Conservation (phyloP, 2,329 filamentous ascomycete genomes). For the Penicillium oxalicum region DNA sequence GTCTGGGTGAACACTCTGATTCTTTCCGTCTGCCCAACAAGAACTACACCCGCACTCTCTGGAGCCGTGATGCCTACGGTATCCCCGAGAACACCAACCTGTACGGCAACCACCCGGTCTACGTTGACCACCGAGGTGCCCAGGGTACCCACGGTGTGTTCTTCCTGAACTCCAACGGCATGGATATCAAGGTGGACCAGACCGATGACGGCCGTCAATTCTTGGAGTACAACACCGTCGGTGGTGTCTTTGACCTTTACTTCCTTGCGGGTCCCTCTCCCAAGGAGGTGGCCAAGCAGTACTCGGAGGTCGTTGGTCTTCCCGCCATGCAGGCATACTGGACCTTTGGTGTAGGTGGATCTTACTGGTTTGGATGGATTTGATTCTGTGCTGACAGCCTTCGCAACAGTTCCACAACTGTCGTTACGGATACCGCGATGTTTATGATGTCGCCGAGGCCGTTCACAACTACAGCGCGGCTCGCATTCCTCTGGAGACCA, state of each 20-base stretch:
- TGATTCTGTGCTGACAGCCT: background rate
- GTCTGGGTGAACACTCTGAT: constrained; percentile 72
- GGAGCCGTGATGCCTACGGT: constrained; percentile 61
- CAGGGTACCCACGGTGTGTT: constrained; percentile 60
- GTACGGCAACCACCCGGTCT: constrained; percentile 70
- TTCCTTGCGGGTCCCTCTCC: constrained; percentile 57
- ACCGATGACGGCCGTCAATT: constrained; percentile 56
- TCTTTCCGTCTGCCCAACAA: constrained; percentile 61
- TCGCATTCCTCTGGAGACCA: constrained; percentile 40
- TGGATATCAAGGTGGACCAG: constrained; percentile 70
- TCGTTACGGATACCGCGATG: constrained; percentile 56
- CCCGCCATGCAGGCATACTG: constrained; percentile 61
- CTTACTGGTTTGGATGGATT: background rate
- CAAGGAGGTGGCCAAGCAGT: constrained; percentile 54
- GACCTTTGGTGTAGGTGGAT: constrained; percentile 49
- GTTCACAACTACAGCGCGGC: constrained; percentile 41
- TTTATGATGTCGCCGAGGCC: constrained; percentile 40
- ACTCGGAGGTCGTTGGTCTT: constrained; percentile 51
- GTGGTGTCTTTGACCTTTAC: constrained; percentile 69
- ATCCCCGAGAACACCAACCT: constrained; percentile 59
- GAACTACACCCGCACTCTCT: constrained; percentile 64
- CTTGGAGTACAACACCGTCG: constrained; percentile 72
- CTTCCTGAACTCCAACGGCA: constrained; percentile 66
- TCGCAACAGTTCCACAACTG: constrained; percentile 50
- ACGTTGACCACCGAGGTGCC: constrained; percentile 61